Conservation (phyloP, 257 asterid genomes). For the Solanum medicagineum region DNA sequence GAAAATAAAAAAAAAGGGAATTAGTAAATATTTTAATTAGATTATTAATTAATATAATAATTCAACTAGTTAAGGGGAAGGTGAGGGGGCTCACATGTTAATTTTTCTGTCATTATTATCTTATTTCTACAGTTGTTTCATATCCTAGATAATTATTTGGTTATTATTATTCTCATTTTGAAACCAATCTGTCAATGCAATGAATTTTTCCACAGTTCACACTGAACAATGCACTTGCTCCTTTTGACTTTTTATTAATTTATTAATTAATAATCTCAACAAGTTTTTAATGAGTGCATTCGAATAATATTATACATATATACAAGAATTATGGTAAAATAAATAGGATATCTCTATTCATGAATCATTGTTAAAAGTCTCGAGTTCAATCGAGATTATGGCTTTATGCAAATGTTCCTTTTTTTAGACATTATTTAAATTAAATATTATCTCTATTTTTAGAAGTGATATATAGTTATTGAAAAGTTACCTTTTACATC, state of each 20-base stretch:
- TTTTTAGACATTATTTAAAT: not conserved
- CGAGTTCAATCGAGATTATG: not conserved
- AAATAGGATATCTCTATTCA: accelerated
- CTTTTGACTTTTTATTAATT: not conserved
- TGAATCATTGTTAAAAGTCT: accelerated
- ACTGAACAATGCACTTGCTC: not conserved
- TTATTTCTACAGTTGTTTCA: constrained; percentile 10
- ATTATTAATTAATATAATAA: not conserved
- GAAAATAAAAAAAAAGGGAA: not conserved
- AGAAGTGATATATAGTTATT: not conserved
- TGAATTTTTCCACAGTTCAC: constrained; percentile 11
- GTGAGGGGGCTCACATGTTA: constrained; percentile 12
- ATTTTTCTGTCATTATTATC: constrained; percentile 14
- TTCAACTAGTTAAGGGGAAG: not conserved
- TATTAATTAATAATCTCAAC: not conserved
- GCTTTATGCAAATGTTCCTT: no score
- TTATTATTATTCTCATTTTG: not conserved
- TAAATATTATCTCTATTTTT: not conserved
- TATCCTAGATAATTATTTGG: not conserved
- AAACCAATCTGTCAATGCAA: constrained; percentile 4
- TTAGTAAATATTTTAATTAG: not conserved
- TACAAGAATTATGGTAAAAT: accelerated
- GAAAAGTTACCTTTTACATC: not conserved
- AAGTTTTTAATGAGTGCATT: not conserved
- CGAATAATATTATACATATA: not conserved